Base-by-base conservation (phyloP, 176 grass and related monocot species). In the Pontederia paniculata region DNA sequence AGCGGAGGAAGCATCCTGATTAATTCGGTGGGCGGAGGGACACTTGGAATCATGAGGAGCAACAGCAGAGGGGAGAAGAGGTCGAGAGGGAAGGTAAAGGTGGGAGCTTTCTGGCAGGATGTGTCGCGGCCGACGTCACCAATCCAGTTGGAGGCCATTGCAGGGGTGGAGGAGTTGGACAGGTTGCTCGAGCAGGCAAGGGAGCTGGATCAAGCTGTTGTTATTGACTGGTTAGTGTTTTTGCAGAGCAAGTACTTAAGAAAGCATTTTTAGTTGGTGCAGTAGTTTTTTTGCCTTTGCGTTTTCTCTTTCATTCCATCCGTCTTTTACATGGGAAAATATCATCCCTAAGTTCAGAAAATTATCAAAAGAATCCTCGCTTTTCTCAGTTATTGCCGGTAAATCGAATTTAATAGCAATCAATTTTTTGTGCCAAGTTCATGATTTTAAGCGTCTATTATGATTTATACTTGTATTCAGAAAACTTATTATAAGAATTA, bases 91-190 rank as follows among this genome's bases (percentile, higher is more conserved):
- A 42, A 63, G 60, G 19, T 48, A 22, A 63, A 23, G 74, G 63
- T 45, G 57, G 62, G 61, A 55, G 82, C 80, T 14, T 98, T 88
- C 64, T 81, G 88, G 72, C 85, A 82, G 78, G 83, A 81, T 73
- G 72, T 77, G 66, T 70, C 86, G 62, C 60, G 77, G 58, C 45
- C 23, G 60, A 80, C 93, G 18, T 65, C 72, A 9, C 69, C 70
- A 52, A 66, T 88, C 44, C 83, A 77, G 71, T 88, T 98, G 93
- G 77, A 90, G 56, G 71, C 85, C 74, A 88, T 98, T 43, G 69
- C 63, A 23, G 74, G 71, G 63, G 77, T 82, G 77, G 93, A 89
- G 5, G 85, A 80, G 68, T 67, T 91, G 48, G 83, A 98, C 53
- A 72, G 80, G 23, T 82, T 80, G 55, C 80, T 98, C 23, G 43